A percentile compares a stretch with the other conserved stretches of the same genome.
These are phyloP conservation scores for Neobulgaria alba DNA, from an alignment of 2,329 filamentous ascomycete species.

Conservation along the genomic window DNA sequence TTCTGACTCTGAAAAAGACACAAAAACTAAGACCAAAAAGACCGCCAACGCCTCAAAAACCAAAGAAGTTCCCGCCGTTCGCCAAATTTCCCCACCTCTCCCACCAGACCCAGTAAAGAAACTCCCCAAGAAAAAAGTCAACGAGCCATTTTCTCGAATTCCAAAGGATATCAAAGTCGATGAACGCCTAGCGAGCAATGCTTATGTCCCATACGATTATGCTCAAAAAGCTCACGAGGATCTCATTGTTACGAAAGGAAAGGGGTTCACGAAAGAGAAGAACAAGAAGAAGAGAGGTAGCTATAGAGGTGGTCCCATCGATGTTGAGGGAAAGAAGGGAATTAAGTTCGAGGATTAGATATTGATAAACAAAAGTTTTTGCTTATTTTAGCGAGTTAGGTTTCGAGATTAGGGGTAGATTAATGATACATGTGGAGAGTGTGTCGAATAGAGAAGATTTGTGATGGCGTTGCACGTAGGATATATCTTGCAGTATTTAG, in stretches of 20 bases:
- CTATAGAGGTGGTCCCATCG: conserved; percentile 83
- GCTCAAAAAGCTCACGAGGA: conserved; percentile 83
- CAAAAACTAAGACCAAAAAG: neutral
- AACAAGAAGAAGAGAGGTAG: conserved; percentile 95
- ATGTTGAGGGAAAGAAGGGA: conserved; percentile 71
- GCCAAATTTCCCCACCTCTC: conserved; percentile 28
- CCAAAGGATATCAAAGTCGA: conserved; percentile 61
- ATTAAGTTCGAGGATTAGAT: conserved; percentile 91
- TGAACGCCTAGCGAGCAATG: conserved; percentile 65
- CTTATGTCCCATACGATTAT: conserved; percentile 77
- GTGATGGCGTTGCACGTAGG: too few relatives aligned
- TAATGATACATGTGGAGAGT: too few relatives aligned
- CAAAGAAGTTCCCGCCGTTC: conserved; percentile 12
- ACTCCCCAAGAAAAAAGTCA: conserved; percentile 39
- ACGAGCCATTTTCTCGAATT: conserved; percentile 70
- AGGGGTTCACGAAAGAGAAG: conserved; percentile 99
- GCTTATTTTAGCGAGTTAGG: too few relatives aligned
- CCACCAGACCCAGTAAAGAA: conserved; percentile 28
- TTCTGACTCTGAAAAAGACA: conserved; percentile 15
- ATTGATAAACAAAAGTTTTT: conserved; percentile 16
- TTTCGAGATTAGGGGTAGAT: too few relatives aligned
- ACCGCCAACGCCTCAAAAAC: conserved; percentile 2
- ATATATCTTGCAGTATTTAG: too few relatives aligned
- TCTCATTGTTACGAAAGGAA: conserved; percentile 83
- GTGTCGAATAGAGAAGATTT: too few relatives aligned